phyloP scores from a whole-genome alignment of 352 stramenopile species.

The Phytopythium litorale region DNA sequence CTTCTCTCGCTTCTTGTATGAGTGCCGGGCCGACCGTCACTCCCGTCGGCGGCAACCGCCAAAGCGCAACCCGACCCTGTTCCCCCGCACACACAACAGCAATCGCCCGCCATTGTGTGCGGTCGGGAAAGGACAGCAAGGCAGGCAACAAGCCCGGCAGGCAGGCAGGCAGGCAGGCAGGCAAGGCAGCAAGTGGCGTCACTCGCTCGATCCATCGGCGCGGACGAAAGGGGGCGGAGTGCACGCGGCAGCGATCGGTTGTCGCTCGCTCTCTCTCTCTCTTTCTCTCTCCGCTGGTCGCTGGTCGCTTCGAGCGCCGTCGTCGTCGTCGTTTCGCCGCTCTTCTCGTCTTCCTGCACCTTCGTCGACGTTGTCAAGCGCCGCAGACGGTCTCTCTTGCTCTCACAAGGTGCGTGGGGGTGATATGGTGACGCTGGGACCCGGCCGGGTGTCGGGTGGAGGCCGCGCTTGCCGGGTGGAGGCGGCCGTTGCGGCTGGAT shows the following conservation, averaged over 20 bases:
- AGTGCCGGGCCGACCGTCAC: neutral
- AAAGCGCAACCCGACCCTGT: neutral
- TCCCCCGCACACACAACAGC: constrained; percentile 7
- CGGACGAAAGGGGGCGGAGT: neutral
- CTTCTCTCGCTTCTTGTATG: neutral
- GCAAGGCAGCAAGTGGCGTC: neutral
- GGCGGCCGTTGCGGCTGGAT: neutral
- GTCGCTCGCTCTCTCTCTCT: constrained; percentile 21
- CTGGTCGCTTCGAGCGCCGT: neutral
- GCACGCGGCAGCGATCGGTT: constrained; percentile 34
- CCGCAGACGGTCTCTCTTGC: too few relatives aligned
- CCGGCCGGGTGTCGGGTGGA: too few relatives aligned
- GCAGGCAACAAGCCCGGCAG: neutral
- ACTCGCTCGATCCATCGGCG: neutral
- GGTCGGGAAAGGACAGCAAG: neutral
- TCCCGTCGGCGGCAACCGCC: neutral
- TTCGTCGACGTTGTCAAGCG: too few relatives aligned
- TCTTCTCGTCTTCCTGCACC: neutral
- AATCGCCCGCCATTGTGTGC: neutral
- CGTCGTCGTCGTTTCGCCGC: neutral
- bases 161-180: neutral
- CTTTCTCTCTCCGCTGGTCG: constrained; percentile 4
- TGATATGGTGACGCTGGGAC: neutral
- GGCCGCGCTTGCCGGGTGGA: neutral
- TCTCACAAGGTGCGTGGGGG: neutral